Base-by-base conservation (phyloP, 2,329 filamentous ascomycete genomes). In the Xylariaceae sp. region DNA sequence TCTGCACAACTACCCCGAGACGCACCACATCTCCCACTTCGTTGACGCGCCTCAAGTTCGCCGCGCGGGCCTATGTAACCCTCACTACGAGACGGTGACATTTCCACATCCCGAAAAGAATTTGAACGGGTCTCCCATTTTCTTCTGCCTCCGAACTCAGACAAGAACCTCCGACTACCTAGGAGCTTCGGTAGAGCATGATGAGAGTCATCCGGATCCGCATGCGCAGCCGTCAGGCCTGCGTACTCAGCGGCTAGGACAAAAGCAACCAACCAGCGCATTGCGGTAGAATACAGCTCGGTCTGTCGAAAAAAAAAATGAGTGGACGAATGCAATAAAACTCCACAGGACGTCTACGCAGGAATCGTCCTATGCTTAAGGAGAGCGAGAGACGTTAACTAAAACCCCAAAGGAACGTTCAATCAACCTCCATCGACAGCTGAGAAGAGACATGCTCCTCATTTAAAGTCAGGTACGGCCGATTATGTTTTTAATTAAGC, bases 151-250 rank as follows among this genome's bases (percentile, higher is more conserved):
- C 46, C 63, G 23, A 68, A 53, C 20, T 67, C 66, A 9, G 54
- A 64, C 40, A 70, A 49, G 50, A 71, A 67, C 40, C 59, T 67
- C 41, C 68, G 65, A 42, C 63, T 64, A 19, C 69, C 69, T 16
- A 60, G 58, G 45, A 71, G 62, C 44, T 56, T 69, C 18, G 68
- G 69, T 7, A 64, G 32, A n/a, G 63, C 52, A 43, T 43, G 47
- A 44, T 46, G 50, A n/a, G 51, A 46, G 23, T 61, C 59, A 44
- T 57, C 54, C 12, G 52, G 48, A 37, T 62, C 56, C 23, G 57
- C 57, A 45, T 71, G 69, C n/a, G 68, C 69, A 52, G 62, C 52
- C 14, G 66, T 49, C 42, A 67, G 63, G 53, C 69, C 53, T 26
- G 62, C 64, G 48, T 60, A 68, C 32, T 61, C 57, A 32, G 62